Evolutionary conservation across 1,284 basidiomycete genomes (phyloP).

Genomic region (Grifola frondosa): DNA sequence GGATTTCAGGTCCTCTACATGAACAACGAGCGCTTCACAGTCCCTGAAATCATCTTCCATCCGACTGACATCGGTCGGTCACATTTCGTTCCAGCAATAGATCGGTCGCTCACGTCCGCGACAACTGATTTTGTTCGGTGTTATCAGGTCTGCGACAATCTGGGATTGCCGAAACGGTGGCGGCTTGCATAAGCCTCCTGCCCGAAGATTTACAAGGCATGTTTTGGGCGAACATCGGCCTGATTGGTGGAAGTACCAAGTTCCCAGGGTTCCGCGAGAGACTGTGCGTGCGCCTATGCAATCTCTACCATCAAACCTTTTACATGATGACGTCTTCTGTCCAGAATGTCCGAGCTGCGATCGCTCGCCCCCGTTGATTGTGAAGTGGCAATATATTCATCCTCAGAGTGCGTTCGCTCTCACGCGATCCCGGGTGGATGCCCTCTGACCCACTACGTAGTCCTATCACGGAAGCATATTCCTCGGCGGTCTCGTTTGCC

Average conservation of each 20-base stretch:
- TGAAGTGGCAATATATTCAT: conserved; percentile 70
- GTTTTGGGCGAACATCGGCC: conserved; percentile 92
- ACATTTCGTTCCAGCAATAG: conserved; percentile 4
- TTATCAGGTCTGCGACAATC: conserved; percentile 74
- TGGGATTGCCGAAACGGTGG: conserved; percentile 76
- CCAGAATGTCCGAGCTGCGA: conserved; percentile 67
- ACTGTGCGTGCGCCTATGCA: conserved; percentile 51
- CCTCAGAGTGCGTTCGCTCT: conserved; percentile 60
- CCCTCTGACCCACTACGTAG: conserved; percentile 36
- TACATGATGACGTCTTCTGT: conserved; percentile 8
- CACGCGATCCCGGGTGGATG: not conserved
- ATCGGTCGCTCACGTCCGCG: conserved; percentile 15
- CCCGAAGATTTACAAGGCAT: conserved; percentile 81
- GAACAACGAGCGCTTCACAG: conserved; percentile 87
- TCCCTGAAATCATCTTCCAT: conserved; percentile 87
- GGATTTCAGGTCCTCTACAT: conserved; percentile 83
- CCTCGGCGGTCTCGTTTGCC: conserved; percentile 63
- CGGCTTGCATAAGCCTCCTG: conserved; percentile 69
- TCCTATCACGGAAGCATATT: conserved; percentile 74
- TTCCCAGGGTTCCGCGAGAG: conserved; percentile 74
- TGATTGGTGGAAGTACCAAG: conserved; percentile 82
- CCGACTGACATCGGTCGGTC: conserved; percentile 83
- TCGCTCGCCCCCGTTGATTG: conserved; percentile 78
- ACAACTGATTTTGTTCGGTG: conserved; percentile 9
- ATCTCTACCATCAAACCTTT: not conserved